Base-by-base conservation (phyloP, 2,329 filamentous ascomycete species). In the Fusarium tanahbumbuense region DNA sequence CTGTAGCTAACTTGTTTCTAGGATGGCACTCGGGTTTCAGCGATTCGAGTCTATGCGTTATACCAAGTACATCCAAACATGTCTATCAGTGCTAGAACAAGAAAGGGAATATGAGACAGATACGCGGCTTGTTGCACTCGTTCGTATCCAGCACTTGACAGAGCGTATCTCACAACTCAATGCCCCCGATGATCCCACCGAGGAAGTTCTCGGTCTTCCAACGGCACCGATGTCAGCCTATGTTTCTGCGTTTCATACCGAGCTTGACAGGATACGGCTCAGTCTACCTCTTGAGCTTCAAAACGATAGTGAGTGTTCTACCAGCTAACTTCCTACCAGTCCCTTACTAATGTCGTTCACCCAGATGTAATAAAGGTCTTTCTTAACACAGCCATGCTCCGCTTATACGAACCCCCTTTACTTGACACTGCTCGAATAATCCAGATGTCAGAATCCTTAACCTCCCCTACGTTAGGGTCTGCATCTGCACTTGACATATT, bases 61-160 rank as follows among this genome's bases (percentile, higher is more conserved):
- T 54, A 85, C 85, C 0, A 78, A 79, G 8, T 88, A 89, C 57
- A 79, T 87, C 3, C 82, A 86, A 13, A 81, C 85, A 55, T 88
- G 86, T 53, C 73, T 87, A 7, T 76, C 76, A 5, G 78, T 84
- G 5, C 75, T 89, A 0, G 80, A 86, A 23, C 73, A 80, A 1
- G 74, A 76, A 0, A 70, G 70, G 8, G 86, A 88, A 56, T 83
- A 80, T 56, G 78, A 84, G 10, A 83, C 82, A 0, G 87, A 89
- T 53, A 60, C 74, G 1, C 78, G 81, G 3, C 77, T 87, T 2
- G 78, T 85, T 1, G 79, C 84, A 13, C 76, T 88, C 0, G 78
- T 88, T 9, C 81, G 82, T 0, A 78, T 87, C 3, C 85, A 88
- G 68, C 80, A 83, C 22, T 73, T 89, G 20, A 83, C 81, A 0